A percentile compares a stretch with the other conserved stretches of the same genome.
phyloP scores from a whole-genome alignment of 805 yeast genomes.

The Candida silvatica region DNA sequence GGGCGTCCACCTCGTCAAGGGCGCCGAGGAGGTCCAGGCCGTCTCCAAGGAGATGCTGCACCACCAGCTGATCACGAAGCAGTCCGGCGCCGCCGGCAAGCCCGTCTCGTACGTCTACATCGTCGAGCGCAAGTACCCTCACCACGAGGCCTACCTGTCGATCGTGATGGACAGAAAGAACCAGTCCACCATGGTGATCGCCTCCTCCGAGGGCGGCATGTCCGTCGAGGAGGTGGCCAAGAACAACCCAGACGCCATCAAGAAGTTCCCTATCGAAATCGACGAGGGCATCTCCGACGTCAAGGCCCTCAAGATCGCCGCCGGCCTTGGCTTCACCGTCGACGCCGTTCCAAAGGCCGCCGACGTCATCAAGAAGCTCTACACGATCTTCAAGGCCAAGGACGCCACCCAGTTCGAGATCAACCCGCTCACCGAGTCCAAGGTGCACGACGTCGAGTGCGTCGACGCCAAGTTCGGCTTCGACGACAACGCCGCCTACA shows the following conservation, averaged over 20 bases:
- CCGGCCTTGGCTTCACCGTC: conserved; percentile 70
- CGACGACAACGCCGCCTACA: conserved; percentile 92
- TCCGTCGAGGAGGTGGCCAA: conserved; percentile 98
- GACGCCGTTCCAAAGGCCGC: conserved; percentile 83
- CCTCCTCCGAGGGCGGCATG: conserved; percentile 98
- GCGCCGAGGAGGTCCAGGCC: conserved; percentile 80
- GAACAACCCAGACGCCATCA: conserved; percentile 83
- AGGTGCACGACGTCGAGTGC: conserved; percentile 83
- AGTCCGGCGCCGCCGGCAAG: conserved; percentile 96
- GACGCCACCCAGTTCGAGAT: conserved; percentile 98
- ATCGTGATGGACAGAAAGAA: conserved; percentile 90
- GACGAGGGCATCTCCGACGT: conserved; percentile 72
- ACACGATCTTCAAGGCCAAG: conserved; percentile 79
- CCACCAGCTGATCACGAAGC: conserved; percentile 94
- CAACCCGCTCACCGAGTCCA: conserved; percentile 93
- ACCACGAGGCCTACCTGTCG: conserved; percentile 93
- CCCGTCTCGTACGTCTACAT: conserved; percentile 93
- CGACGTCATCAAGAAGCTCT: conserved; percentile 74
- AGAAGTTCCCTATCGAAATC: conserved; percentile 74
- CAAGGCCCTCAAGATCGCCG: conserved; percentile 70
- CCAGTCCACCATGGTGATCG: conserved; percentile 88
- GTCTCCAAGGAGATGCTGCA: conserved; percentile 84
- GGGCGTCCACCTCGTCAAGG: conserved; percentile 85
- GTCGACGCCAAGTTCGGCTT: conserved; percentile 99
- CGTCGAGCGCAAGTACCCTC: conserved; percentile 89